Percentiles rank a stretch among this genome's conserved stretches.
These are phyloP conservation scores for Aspergillus diversus DNA, from an alignment of 495 filamentous ascomycete species.

Conservation along the genomic window DNA sequence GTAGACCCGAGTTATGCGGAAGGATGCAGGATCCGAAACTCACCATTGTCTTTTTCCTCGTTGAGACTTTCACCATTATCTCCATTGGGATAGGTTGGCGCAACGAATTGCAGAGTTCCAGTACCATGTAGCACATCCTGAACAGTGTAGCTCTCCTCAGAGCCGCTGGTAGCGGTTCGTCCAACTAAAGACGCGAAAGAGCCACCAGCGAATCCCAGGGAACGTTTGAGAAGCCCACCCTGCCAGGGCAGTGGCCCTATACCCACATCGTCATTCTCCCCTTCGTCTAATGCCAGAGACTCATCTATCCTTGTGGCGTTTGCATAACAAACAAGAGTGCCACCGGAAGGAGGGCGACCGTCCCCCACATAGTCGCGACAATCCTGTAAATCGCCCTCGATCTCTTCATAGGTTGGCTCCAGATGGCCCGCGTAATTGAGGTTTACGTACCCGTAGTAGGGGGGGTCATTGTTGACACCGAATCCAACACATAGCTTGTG, in stretches of 20 bases:
- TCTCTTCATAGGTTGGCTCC: not conserved
- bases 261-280: not conserved
- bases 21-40: not conserved
- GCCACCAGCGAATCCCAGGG: not conserved
- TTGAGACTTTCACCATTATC: not conserved
- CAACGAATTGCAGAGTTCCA: not conserved
- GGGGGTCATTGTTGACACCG: not conserved
- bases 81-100: not conserved
- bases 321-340: not conserved
- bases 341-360: not conserved
- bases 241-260: not conserved
- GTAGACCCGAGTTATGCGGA: not conserved
- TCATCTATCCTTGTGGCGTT: not conserved
- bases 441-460: not conserved
- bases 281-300: not conserved
- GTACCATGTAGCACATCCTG: not conserved
- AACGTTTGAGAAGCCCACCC: not conserved
- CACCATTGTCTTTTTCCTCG: not conserved
- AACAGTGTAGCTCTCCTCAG: not conserved
- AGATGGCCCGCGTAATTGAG: not conserved
- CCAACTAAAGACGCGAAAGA: not conserved
- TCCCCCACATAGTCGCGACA: not conserved
- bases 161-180: not conserved
- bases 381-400: not conserved
- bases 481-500: not conserved